Percentiles rank a stretch among this genome's conserved stretches.
These are phyloP conservation scores for Tremella yokohamensis DNA, from an alignment of 768 basidiomycete genomes.

Conservation along the genomic window DNA sequence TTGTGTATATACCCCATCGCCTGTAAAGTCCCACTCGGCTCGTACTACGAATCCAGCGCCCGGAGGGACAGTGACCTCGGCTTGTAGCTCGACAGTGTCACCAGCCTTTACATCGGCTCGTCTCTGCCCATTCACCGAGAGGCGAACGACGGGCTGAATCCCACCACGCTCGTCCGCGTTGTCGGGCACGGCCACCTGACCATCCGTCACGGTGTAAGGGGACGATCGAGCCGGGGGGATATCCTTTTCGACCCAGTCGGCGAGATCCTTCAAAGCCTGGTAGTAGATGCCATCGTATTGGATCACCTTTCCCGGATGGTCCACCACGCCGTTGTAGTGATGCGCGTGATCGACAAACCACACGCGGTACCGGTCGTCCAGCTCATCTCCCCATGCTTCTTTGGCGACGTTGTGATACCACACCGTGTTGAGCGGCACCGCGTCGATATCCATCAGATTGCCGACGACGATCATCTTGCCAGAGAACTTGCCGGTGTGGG, in stretches of 20 bases:
- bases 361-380: background rate
- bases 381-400: background rate
- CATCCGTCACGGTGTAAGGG: background rate
- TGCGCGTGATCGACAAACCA: background rate
- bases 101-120: background rate
- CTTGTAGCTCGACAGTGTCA: background rate
- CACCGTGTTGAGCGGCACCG: background rate
- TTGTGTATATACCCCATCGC: no score
- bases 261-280: background rate
- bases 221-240: background rate
- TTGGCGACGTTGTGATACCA: background rate
- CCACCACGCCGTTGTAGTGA: constrained; percentile 1
- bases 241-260: constrained; percentile 1
- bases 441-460: background rate
- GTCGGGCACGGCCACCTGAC: background rate
- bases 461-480: background rate
- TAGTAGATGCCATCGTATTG: constrained; percentile 3
- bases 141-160: background rate
- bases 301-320: background rate
- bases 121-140: background rate
- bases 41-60: no score
- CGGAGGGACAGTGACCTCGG: background rate
- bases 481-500: background rate
- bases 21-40: no score
- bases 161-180: background rate